Base-by-base conservation (phyloP, 371 early-diverging fungal genomes). In the Quaeritorhiza haematococci region DNA sequence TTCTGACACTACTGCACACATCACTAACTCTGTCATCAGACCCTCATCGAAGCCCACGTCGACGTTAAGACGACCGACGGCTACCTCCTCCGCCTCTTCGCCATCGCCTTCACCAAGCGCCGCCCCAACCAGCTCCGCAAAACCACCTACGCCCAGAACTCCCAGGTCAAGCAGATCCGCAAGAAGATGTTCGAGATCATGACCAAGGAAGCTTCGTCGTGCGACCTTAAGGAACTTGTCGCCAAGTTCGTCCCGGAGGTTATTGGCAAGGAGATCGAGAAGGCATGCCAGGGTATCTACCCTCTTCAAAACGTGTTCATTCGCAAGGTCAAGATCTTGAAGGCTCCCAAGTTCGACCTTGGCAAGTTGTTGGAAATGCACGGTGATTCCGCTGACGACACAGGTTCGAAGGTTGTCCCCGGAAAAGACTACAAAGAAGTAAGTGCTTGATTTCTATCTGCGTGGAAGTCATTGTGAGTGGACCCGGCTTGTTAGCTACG, bases 51-150 rank as follows among this genome's bases (percentile, higher is more conserved):
- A 83, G 98, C 98, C 62, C 86, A 90, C 79, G 87, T 93, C 49
- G 99, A 99, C 77, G 91, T 99, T 84, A 97, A 95, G 88, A 98
- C 99, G 77, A 95, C 95, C 70, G 99, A 99, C 83, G 99, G 98
- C 64, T 98, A 98, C 89, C 84, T 94, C 63, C 83, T 99, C 73
- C 95, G 99, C 75, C 80, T 98, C 64, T 99, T 99, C 75, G 83
- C 88, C 70, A 92, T 97, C 73, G 96, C 91, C 63, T 98, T 99
- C 91, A 99, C 99, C 82, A 86, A 91, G 83, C 89, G 94, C 71
- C 88, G 92, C 69, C 84, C 83, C 59, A 88, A 89, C 86, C 98
- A 96, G 84, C 80, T 92, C 78, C 88, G 89, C 84, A 97, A 97
- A 89, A 98, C 98, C 75, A 94, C 96, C 66, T 99, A 99, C 75